These are phyloP conservation scores for Fusarium fracticaudum DNA, from an alignment of 2,329 filamentous ascomycete species.

Conservation along the genomic window DNA sequence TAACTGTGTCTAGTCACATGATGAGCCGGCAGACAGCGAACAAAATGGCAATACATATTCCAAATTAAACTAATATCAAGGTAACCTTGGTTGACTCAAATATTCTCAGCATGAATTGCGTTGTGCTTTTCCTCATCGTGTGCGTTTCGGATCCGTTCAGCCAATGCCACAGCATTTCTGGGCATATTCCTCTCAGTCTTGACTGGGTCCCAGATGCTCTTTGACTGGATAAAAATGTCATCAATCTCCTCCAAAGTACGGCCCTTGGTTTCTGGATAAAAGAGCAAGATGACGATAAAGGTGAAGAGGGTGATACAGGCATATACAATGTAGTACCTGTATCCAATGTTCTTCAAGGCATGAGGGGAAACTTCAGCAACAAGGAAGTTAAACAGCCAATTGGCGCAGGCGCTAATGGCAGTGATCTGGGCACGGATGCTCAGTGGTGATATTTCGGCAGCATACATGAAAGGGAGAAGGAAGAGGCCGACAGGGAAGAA, in stretches of 20 bases:
- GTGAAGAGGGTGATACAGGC: not conserved
- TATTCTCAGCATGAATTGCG: not conserved
- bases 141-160: not conserved
- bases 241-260: not conserved
- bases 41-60: accelerated
- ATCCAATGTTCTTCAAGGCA: not conserved
- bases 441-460: not conserved
- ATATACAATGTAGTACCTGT: not conserved
- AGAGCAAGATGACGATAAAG: not conserved
- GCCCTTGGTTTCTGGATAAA: not conserved
- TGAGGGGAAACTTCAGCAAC: not conserved
- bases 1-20: not conserved
- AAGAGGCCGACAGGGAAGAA: not conserved
- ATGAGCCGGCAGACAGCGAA: not conserved
- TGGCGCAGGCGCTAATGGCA: not conserved
- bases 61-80: not conserved
- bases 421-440: not conserved
- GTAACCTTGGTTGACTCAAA: not conserved
- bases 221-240: not conserved
- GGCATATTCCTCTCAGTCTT: not conserved
- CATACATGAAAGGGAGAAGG: not conserved
- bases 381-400: not conserved
- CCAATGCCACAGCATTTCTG: not conserved
- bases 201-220: not conserved
- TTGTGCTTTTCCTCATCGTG: not conserved